Percentiles rank a stretch among this genome's conserved stretches.
Evolutionary conservation across 805 yeast species (phyloP).

Genomic region (Priceomyces carsonii): DNA sequence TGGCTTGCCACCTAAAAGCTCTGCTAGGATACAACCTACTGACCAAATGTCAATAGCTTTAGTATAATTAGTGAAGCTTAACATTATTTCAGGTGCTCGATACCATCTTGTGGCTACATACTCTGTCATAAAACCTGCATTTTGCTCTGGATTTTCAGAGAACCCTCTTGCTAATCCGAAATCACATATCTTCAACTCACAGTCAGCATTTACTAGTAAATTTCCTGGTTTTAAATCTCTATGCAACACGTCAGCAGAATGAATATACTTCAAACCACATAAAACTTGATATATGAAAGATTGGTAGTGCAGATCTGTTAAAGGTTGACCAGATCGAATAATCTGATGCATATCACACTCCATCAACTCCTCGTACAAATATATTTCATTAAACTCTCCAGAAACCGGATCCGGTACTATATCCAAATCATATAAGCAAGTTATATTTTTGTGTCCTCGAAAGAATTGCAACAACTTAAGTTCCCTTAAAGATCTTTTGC

Average conservation of each 20-base stretch:
- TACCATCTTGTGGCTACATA: slow-evolving; percentile 99
- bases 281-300: slow-evolving; percentile 87
- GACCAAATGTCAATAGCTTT: slow-evolving; percentile 98
- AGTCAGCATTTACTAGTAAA: slow-evolving; percentile 89
- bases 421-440: slow-evolving; percentile 93
- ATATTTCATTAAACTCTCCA: slow-evolving; percentile 83
- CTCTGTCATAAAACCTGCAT: slow-evolving; percentile 93
- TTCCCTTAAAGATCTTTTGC: slow-evolving; percentile 91
- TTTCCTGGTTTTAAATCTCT: slow-evolving; percentile 95
- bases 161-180: slow-evolving; percentile 95
- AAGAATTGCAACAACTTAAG: slow-evolving; percentile 87
- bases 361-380: slow-evolving; percentile 94
- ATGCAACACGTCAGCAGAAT: slow-evolving; percentile 89
- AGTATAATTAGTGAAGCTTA: slow-evolving; percentile 90
- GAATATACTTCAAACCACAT: slow-evolving; percentile 88
- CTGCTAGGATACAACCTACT: slow-evolving; percentile 95
- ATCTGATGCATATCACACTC: slow-evolving; percentile 99
- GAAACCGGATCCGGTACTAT: slow-evolving; percentile 66
- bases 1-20: slow-evolving; percentile 86
- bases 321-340: slow-evolving; percentile 87
- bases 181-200: slow-evolving; percentile 95
- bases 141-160: slow-evolving; percentile 75
- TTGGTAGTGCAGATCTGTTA: slow-evolving; percentile 94
- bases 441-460: slow-evolving; percentile 94
- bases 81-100: slow-evolving; percentile 97